Conservation (phyloP, 441 rosid species). For the Hura crepitans region DNA sequence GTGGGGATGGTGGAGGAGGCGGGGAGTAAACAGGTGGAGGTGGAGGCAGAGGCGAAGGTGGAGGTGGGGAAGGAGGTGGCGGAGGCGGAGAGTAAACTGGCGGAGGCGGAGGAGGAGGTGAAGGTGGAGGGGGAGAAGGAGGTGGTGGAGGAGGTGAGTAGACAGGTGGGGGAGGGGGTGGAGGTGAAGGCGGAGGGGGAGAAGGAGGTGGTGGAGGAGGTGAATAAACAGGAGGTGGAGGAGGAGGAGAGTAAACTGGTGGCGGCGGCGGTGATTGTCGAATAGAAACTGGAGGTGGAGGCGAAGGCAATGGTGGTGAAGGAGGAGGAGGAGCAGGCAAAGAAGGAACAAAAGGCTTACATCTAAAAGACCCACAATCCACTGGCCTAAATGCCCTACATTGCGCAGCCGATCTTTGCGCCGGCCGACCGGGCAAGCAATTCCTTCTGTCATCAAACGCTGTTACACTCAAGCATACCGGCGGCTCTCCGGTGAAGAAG, state of each 20-base stretch:
- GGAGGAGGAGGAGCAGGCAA: constrained; percentile 58
- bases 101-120: constrained; percentile 33
- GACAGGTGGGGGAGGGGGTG: constrained; percentile 29
- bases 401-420: constrained; percentile 53
- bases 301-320: constrained; percentile 59
- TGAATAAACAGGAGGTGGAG: constrained; percentile 4
- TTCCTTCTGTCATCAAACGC: constrained; percentile 60
- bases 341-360: constrained; percentile 58
- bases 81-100: constrained; percentile 36
- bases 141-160: constrained; percentile 32
- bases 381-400: constrained; percentile 62
- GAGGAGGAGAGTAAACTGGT: constrained; percentile 22
- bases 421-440: constrained; percentile 66
- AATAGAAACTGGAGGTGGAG: constrained; percentile 46
- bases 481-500: constrained; percentile 82
- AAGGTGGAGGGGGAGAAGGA: constrained; percentile 35
- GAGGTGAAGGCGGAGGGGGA: background rate
- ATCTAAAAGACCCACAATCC: constrained; percentile 58
- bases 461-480: constrained; percentile 51
- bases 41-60: constrained; percentile 28
- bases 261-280: constrained; percentile 40
- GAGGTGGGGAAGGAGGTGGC: constrained; percentile 28
- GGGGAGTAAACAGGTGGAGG: constrained; percentile 27
- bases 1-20: constrained; percentile 26
- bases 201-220: constrained; percentile 18